Conservation (phyloP, 2,329 filamentous ascomycete genomes). For the Fusarium paranaense region DNA sequence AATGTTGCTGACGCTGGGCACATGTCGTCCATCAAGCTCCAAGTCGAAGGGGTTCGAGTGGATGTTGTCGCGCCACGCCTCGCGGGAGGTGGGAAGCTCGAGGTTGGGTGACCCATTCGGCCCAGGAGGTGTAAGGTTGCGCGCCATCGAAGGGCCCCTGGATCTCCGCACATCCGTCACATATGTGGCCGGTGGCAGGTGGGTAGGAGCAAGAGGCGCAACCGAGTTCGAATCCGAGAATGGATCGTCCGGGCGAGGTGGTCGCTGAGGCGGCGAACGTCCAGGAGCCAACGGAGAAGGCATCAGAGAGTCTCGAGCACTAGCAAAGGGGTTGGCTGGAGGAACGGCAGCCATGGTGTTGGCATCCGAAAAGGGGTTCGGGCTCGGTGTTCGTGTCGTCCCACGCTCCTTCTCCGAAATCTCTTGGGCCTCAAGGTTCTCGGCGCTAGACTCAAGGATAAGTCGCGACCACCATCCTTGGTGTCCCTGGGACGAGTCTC, state of each 20-base stretch:
- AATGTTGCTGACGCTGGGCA: constrained; percentile 32
- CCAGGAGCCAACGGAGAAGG: constrained; percentile 50
- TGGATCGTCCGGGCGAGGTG: constrained; percentile 48
- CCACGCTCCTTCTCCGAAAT: constrained; percentile 31
- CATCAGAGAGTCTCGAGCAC: constrained; percentile 55
- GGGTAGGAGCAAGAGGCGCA: constrained; percentile 34
- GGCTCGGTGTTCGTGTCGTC: constrained; percentile 23
- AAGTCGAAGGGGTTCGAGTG: constrained; percentile 75
- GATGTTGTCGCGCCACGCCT: constrained; percentile 65
- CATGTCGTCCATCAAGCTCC: constrained; percentile 54
- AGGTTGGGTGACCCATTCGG: constrained; percentile 47
- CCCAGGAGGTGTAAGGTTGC: constrained; percentile 42
- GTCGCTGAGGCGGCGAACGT: constrained; percentile 5
- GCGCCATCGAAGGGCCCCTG: constrained; percentile 58
- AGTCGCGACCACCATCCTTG: constrained; percentile 60
- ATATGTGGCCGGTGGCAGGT: constrained; percentile 55
- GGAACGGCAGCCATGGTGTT: constrained; percentile 55
- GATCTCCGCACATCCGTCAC: constrained; percentile 61
- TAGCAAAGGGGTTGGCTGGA: constrained; percentile 51
- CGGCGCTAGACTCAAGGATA: constrained; percentile 53
- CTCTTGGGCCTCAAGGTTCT: constrained; percentile 49
- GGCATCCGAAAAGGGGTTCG: constrained; percentile 54
- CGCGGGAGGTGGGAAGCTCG: constrained; percentile 40
- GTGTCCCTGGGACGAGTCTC: constrained; percentile 12
- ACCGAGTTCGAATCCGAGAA: constrained; percentile 64